These are phyloP conservation scores for Exophiala phaeomuriformis DNA, from an alignment of 2,329 filamentous ascomycete species.

Conservation along the genomic window DNA sequence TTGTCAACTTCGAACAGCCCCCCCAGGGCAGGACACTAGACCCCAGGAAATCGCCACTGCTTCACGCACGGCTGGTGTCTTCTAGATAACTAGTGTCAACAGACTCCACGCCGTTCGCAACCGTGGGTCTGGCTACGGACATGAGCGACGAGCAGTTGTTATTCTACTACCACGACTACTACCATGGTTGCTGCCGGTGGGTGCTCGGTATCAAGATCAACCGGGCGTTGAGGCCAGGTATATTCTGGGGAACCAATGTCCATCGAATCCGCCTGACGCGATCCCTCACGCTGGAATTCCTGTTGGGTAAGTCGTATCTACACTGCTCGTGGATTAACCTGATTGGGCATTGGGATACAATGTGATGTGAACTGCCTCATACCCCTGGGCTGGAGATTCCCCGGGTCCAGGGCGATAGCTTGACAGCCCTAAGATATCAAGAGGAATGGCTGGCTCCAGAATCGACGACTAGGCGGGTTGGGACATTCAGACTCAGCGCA, in stretches of 20 bases:
- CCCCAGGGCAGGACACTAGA: no score
- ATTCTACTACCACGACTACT: no score
- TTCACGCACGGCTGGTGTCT: no score
- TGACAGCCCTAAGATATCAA: not conserved
- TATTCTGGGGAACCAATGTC: not conserved
- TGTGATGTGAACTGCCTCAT: not conserved
- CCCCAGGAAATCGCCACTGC: no score
- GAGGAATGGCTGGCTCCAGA: not conserved
- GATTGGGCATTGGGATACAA: not conserved
- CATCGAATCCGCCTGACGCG: not conserved
- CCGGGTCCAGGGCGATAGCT: not conserved
- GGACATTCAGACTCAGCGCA: not conserved
- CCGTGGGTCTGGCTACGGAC: not conserved
- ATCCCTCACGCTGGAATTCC: not conserved
- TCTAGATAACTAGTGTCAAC: no score
- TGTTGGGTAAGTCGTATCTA: not conserved
- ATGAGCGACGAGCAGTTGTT: not conserved
- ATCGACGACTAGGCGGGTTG: not conserved
- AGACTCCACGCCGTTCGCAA: no score
- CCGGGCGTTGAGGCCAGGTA: not conserved
- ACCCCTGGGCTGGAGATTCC: not conserved
- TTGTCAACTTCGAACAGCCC: no score
- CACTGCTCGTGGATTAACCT: not conserved
- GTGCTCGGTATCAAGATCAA: not conserved
- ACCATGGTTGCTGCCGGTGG: no score